Evolutionary conservation across 2,329 filamentous ascomycete genomes (phyloP).

Genomic region (Penicillium sp.): DNA sequence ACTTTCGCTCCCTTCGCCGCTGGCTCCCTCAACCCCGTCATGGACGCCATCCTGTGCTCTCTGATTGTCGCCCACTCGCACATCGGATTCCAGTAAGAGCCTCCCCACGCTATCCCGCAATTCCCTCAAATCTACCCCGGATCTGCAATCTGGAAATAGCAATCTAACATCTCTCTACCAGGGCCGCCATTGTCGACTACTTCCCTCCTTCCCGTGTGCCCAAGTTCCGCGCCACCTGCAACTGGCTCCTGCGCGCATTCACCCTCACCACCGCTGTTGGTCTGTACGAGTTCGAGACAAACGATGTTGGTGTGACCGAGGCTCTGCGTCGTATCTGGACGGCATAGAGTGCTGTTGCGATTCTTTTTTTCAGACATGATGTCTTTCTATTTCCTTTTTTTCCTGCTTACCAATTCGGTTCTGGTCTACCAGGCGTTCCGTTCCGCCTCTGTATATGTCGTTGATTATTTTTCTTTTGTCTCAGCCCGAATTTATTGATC

Average conservation of each 20-base stretch:
- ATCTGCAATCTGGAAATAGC: background rate
- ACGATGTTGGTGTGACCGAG: slow-evolving; percentile 92
- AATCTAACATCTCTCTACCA: slow-evolving; percentile 31
- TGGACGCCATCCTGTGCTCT: slow-evolving; percentile 82
- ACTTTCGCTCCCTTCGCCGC: slow-evolving; percentile 89
- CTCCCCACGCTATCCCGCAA: background rate
- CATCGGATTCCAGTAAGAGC: slow-evolving; percentile 79
- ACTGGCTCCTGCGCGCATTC: slow-evolving; percentile 75
- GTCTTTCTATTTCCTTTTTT: slow-evolving; percentile 25
- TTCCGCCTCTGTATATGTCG: slow-evolving; percentile 39
- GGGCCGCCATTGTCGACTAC: slow-evolving; percentile 83
- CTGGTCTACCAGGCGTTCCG: slow-evolving; percentile 32
- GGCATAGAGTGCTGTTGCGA: slow-evolving; percentile 50
- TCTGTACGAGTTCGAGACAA: slow-evolving; percentile 98
- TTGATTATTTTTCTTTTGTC: slow-evolving; percentile 26
- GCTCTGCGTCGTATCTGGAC: slow-evolving; percentile 86
- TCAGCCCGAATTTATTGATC: slow-evolving; percentile 17
- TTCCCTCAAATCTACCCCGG: background rate
- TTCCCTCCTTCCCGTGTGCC: slow-evolving; percentile 72
- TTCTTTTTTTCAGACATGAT: slow-evolving; percentile 11
- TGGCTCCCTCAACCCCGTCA: slow-evolving; percentile 83
- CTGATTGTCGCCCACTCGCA: slow-evolving; percentile 88
- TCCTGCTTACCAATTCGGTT: slow-evolving; percentile 19
- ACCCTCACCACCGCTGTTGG: slow-evolving; percentile 82
- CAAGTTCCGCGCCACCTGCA: slow-evolving; percentile 62